Conservation (phyloP, 129 eudicot genomes). For the Artemisia argyi region DNA sequence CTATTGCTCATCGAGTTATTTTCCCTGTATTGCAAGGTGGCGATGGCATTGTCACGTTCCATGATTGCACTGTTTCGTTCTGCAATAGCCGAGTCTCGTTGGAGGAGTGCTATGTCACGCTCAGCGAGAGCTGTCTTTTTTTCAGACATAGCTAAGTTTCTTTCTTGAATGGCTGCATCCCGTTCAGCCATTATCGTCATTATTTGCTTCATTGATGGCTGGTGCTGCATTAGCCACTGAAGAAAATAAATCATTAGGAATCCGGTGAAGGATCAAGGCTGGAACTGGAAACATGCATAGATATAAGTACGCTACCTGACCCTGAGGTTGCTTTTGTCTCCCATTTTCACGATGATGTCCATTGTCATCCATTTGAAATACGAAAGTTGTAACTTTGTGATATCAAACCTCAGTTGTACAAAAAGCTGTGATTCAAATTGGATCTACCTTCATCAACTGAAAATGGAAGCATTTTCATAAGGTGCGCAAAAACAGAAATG, state of each 20-base stretch:
- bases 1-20: slow-evolving; percentile 44
- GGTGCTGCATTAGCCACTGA: slow-evolving; percentile 98
- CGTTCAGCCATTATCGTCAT: slow-evolving; percentile 97
- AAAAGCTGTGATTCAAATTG: slow-evolving; percentile 18
- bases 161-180: slow-evolving; percentile 93
- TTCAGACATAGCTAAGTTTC: slow-evolving; percentile 84
- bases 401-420: slow-evolving; percentile 20
- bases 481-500: slow-evolving; percentile 11
- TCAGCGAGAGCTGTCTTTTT: slow-evolving; percentile 87
- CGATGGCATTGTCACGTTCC: slow-evolving; percentile 87
- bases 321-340: slow-evolving; percentile 80
- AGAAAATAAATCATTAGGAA: slow-evolving; percentile 6
- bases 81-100: slow-evolving; percentile 79
- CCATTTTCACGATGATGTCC: slow-evolving; percentile 91
- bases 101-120: slow-evolving; percentile 93
- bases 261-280: not conserved
- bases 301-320: slow-evolving; percentile 53
- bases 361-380: slow-evolving; percentile 71
- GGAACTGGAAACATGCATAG: not conserved
- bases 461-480: slow-evolving; percentile 13
- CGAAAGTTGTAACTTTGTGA: slow-evolving; percentile 23
- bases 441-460: slow-evolving; percentile 16
- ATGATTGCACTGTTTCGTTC: slow-evolving; percentile 84
- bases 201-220: slow-evolving; percentile 96
- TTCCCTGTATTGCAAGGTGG: slow-evolving; percentile 80